Base-by-base conservation (phyloP, 1,139 yeast genomes). In the Eremothecium sinecaudum region DNA sequence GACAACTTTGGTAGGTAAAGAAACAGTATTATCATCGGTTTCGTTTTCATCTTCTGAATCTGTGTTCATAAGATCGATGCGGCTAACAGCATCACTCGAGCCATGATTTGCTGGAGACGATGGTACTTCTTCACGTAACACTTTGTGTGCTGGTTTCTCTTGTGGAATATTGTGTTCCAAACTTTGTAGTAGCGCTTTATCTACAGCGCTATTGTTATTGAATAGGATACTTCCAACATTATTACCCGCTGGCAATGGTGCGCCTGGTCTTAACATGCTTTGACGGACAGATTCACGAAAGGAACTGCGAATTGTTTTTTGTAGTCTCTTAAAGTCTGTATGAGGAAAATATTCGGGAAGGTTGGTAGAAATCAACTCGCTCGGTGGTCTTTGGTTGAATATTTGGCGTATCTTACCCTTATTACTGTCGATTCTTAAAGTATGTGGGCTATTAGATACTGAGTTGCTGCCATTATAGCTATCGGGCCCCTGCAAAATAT, bases 261-360 rank as follows among this genome's bases (percentile, higher is more conserved):
- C 40, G 24, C 44, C 47, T 5, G 43, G 28, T 11, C 41, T 47
- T 12, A 44, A 43, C 10, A 50, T 43, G 7, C 61, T 74, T 43
- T 78, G 58, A 34, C 84, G 64, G 13, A 76, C 77, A 32, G 86
- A 78, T 48, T 79, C 75, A 39, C 92, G 64, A 15, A 82, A 86
- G 5, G 95, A 82, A 53, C 83, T 86, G 19, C 93, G 64, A 30
- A 87, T 74, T 1, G 95, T 86, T 40, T 79, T 77, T 44, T 82
- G 81, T 42, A 90, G 67, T 38, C 79, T 81, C 32, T 69, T 67
- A 35, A 76, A 74, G 25, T 75, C 78, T 0, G 94, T 79, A 33
- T 79, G 80, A 0, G 98, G 98, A 65, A 90, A 90, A 56, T 82
- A 90, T 45, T 87, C 95, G 1, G 86, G 80, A 48, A 90, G 64